phyloP scores from a whole-genome alignment of 331 rosid genomes.

The Rosa hybrid region DNA sequence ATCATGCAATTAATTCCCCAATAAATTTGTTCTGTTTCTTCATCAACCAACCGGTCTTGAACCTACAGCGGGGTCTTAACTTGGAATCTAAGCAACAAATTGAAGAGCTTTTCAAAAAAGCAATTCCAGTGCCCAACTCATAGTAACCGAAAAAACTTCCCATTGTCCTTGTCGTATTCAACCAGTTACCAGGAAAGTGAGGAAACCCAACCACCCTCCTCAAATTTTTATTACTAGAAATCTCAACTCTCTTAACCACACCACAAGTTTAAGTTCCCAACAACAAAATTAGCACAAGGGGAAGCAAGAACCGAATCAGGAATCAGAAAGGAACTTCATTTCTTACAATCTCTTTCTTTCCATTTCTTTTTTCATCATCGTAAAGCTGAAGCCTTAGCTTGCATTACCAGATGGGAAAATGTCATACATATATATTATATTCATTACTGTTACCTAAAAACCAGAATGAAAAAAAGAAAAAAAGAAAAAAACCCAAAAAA shows the following conservation, averaged over 20 bases:
- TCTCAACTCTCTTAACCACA: background rate
- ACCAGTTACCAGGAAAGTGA: background rate
- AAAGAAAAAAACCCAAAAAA: slow-evolving; percentile 8
- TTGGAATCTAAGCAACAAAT: background rate
- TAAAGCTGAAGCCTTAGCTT: slow-evolving; percentile 15
- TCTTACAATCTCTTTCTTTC: background rate
- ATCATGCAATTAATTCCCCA: background rate
- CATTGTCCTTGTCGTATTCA: background rate
- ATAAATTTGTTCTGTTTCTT: background rate
- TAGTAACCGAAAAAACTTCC: background rate
- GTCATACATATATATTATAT: background rate
- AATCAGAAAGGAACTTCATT: background rate
- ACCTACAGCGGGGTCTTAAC: background rate
- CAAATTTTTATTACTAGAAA: background rate
- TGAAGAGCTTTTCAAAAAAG: background rate
- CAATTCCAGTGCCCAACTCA: background rate
- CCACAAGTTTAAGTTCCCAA: background rate
- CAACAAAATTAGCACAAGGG: background rate
- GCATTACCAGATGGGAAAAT: slow-evolving; percentile 10
- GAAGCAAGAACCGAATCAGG: background rate
- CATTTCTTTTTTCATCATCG: background rate
- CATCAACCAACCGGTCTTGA: background rate
- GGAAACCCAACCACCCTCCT: background rate
- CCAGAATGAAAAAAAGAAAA: background rate
- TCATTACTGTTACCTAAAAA: slow-evolving; percentile 6